Base-by-base conservation (phyloP, 2,329 filamentous ascomycete genomes). In the Epichloe sylvatica region DNA sequence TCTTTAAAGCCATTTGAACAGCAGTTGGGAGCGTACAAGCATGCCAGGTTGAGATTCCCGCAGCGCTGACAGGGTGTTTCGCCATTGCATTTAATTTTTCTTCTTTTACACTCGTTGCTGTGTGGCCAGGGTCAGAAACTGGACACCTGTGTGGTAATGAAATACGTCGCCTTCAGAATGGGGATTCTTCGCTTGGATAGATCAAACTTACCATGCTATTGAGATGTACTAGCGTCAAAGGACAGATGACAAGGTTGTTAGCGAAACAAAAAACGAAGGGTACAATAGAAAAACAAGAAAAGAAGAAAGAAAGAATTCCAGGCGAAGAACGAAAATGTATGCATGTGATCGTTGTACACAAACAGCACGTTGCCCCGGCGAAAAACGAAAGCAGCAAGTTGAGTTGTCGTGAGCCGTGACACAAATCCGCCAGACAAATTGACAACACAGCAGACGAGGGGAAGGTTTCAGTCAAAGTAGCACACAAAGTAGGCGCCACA, bases 1-100 rank as follows among this genome's bases (percentile, higher is more conserved):
- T 96, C 90, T 65, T 91, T 92, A 74, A 95, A 89, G 65, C 79
- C 88, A 70, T 80, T 90, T 54, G 78, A 69, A 62, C 78, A 82
- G 63, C 80, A 82, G 59, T 82, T 82, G 13, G 79, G 75, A 5
- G 80, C 73, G 66, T 84, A 85, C 42, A 82, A 68, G 59, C 81
- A 85, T 53, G 75, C 66, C 17, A 84, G 70, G 56, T 78, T 80
- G 63, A 85, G 78, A 56, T 83, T 81, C 57, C 80, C 77, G 58
- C 83, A 86, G 50, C 83, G 72, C 52, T 80, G 75, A 55, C 83
- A 86, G 1, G 80, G 77, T 1, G 74, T 77, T 57, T 84, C 78
- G 53, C 83, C 83, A 63, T 84, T 85, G 66, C 82, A 86, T 64
- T 85, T 85, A 59, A 86, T 80, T 64, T 86, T 86, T 51, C 82